Evolutionary conservation across 1,284 basidiomycete species (phyloP).

Genomic region (Papiliotrema fonsecae): DNA sequence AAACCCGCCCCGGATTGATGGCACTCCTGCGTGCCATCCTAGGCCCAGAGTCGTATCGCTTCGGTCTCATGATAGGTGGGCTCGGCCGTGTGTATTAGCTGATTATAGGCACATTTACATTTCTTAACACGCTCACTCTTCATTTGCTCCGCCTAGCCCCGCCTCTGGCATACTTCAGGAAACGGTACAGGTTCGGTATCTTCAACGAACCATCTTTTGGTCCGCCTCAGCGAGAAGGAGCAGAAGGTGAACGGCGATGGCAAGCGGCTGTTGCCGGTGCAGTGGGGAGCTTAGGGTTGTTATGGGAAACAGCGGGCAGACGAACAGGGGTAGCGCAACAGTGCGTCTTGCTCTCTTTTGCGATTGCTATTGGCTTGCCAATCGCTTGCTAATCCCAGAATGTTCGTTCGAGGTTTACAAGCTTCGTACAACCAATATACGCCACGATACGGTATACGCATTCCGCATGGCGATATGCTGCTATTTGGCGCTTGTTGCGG

Average conservation of each 20-base stretch:
- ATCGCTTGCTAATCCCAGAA: slow-evolving; percentile 26
- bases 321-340: slow-evolving; percentile 80
- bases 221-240: slow-evolving; percentile 53
- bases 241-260: slow-evolving; percentile 60
- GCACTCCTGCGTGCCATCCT: slow-evolving; percentile 72
- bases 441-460: slow-evolving; percentile 52
- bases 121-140: slow-evolving; percentile 73
- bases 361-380: too few relatives aligned
- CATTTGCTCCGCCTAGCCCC: slow-evolving; percentile 73
- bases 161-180: slow-evolving; percentile 54
- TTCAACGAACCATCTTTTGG: slow-evolving; percentile 39
- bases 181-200: slow-evolving; percentile 32
- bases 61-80: slow-evolving; percentile 77
- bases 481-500: slow-evolving; percentile 79
- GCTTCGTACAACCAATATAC: slow-evolving; percentile 50
- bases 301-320: slow-evolving; percentile 71
- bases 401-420: slow-evolving; percentile 49
- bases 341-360: slow-evolving; percentile 26
- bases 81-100: slow-evolving; percentile 7
- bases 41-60: slow-evolving; percentile 71
- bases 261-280: slow-evolving; percentile 84
- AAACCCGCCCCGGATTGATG: slow-evolving; percentile 53
- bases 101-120: slow-evolving; percentile 64
- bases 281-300: slow-evolving; percentile 67
- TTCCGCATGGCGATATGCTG: slow-evolving; percentile 80